Conservation (phyloP, 2,329 filamentous ascomycete species). For the Clarireedia monteithiana region DNA sequence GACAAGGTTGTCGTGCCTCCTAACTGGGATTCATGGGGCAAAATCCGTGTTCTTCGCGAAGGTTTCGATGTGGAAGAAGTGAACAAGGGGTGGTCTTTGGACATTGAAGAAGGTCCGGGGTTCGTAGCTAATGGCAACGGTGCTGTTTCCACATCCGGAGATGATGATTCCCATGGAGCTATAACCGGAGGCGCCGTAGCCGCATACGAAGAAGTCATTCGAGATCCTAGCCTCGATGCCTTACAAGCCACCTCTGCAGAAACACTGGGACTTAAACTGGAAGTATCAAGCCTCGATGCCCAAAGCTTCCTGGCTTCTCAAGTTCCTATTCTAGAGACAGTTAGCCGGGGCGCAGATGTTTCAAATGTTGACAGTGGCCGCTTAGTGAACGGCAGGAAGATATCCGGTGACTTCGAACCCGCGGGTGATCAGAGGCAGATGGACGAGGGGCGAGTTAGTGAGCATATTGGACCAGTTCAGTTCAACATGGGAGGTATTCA, state of each 20-base stretch:
- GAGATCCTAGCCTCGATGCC: slow-evolving; percentile 61
- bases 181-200: slow-evolving; percentile 52
- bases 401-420: slow-evolving; percentile 14
- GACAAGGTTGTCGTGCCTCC: slow-evolving; percentile 92
- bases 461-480: slow-evolving; percentile 89
- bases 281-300: slow-evolving; percentile 63
- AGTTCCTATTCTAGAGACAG: slow-evolving; percentile 63
- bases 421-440: slow-evolving; percentile 16
- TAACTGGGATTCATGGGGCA: slow-evolving; percentile 98
- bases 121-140: slow-evolving; percentile 26
- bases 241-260: slow-evolving; percentile 46
- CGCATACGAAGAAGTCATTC: slow-evolving; percentile 72
- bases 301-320: slow-evolving; percentile 74
- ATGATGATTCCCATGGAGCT: slow-evolving; percentile 18
- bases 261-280: slow-evolving; percentile 28
- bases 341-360: slow-evolving; percentile 48
- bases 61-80: slow-evolving; percentile 86
- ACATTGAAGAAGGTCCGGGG: slow-evolving; percentile 56
- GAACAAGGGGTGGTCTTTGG: slow-evolving; percentile 77
- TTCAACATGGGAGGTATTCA: slow-evolving; percentile 99
- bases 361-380: slow-evolving; percentile 24
- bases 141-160: slow-evolving; percentile 13
- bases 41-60: slow-evolving; percentile 86
- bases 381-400: slow-evolving; percentile 17
- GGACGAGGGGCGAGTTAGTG: slow-evolving; percentile 32